Base-by-base conservation (phyloP, 1,139 yeast genomes). In the Spencermartinsiella ligniputridi region DNA sequence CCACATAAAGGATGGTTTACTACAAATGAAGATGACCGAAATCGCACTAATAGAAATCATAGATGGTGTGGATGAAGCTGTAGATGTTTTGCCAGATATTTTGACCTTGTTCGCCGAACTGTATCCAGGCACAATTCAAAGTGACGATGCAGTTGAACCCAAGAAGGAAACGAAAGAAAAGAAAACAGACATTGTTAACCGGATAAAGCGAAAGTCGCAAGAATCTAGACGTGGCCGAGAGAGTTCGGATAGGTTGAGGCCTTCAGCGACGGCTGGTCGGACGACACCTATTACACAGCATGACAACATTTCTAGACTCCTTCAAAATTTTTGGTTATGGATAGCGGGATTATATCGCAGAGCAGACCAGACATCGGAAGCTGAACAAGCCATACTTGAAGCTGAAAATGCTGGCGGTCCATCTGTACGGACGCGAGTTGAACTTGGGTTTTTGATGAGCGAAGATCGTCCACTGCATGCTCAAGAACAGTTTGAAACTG, bases 11-110 rank as follows among this genome's bases (percentile, higher is more conserved):
- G 70, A 74, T 55, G 79, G 78, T 49, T 77, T 82, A 35, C 61
- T 88, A 24, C 88, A 86, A 59, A 69, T 88, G 57, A 85, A 85
- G 56, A 71, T 85, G 63, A 83, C 96, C 0, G 89, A 84, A 54
- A 66, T 88, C 41, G 82, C 90, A 2, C 70, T 88, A 13, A 68
- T 80, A 47, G 94, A 87, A 57, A 74, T 79, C 6, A 67, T 75
- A 8, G 71, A 80, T 47, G 92, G 89, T 2, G 68, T 75, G 0
- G 72, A 74, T 24, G 77, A 75, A 40, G 80, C 89, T 2, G 63
- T 87, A 53, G 89, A 83, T 42, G 70, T 71, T 40, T 64, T 89
- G 20, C 76, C 86, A 2, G 89, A 80, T 41, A 74, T 86, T 9
- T 83, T 88, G 55, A 74, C 73, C 13, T 63, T 83, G 16, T 84